Conservation (phyloP, 352 stramenopile genomes). For the Phytophthora sp. region DNA sequence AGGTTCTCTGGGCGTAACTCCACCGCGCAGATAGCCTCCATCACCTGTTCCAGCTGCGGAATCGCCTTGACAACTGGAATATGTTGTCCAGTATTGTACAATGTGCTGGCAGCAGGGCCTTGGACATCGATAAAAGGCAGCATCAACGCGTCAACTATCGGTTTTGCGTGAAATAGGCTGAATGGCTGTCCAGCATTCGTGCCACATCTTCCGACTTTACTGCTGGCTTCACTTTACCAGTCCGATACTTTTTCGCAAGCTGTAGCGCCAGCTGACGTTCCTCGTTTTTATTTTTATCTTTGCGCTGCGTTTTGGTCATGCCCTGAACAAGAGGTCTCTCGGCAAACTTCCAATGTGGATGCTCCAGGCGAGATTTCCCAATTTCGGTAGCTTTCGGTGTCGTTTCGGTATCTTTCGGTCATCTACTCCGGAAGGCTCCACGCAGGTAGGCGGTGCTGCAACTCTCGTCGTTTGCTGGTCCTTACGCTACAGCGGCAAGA, state of each 20-base stretch:
- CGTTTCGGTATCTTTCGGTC: neutral
- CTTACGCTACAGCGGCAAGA: too few relatives aligned
- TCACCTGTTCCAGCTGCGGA: slow-evolving; percentile 5
- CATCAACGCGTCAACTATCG: neutral
- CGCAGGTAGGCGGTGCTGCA: too few relatives aligned
- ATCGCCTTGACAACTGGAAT: slow-evolving; percentile 11
- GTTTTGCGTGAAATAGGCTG: slow-evolving; percentile 3
- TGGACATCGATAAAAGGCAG: slow-evolving; percentile 1
- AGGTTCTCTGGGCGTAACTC: neutral
- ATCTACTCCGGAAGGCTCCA: too few relatives aligned
- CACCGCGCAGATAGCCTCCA: slow-evolving; percentile 2
- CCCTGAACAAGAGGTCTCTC: too few relatives aligned
- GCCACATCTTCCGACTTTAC: too few relatives aligned
- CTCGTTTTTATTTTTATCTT: slow-evolving; percentile 2
- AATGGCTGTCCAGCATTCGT: neutral
- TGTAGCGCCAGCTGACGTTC: neutral
- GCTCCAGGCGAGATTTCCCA: neutral
- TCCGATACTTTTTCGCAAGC: slow-evolving; percentile 1
- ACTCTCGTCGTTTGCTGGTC: too few relatives aligned
- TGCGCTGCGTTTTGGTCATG: neutral
- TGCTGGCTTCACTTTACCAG: neutral
- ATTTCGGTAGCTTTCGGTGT: neutral
- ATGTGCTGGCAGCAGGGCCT: neutral
- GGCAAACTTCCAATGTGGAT: neutral
- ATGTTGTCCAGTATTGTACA: neutral